Evolutionary conservation across 805 yeast species (phyloP), one percentile per base, ranked within the genome.

Genomic region (Scheffersomyces ergatensis): DNA sequence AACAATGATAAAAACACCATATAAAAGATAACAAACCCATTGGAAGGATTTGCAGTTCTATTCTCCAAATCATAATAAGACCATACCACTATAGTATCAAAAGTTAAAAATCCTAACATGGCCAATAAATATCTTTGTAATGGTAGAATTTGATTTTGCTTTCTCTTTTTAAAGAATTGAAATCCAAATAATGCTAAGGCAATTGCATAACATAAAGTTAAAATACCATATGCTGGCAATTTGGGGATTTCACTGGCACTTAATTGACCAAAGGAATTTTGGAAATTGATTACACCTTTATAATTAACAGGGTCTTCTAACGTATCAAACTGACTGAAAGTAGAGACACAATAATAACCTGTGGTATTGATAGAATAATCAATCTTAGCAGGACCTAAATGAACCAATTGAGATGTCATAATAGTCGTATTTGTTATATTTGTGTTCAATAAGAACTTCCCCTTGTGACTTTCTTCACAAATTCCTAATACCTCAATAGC

Each of bases 231-330:
- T 19, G 89, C 79, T 9, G 96, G 89, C 46, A 93, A 73, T 54
- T 90, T 88, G 21, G 98, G 96, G 50, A 88, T 84, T 60, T 93
- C 96, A 26, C 90, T 72, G 4, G 96, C 99, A 24, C 95, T 79
- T 42, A 93, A 70, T 44, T 87, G 78, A 42, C 99, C 99, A 62
- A 78, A 93, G 3, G 98, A 86, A 65, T 90, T 93, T 67, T 89
- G 93, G 65, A 88, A 93, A 52, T 83, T 83, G 33, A 85, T 84
- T n/a, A 66, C 62, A 13, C 92, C 85, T 37, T 72, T 61, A 62
- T 83, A 93, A 16, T 67, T 70, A n/a, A n/a, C n/a, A n/a, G n/a
- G n/a, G n/a, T n/a, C n/a, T n/a, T n/a, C n/a, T n/a, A n/a, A n/a
- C 33, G 60, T 58, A 36, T 57, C 58, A 14, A 60, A 50, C 18